A percentile compares a stretch with the other conserved stretches of the same genome.
These are phyloP conservation scores for Cryphonectria carpinicola DNA, from an alignment of 2,329 filamentous ascomycete genomes.

Conservation along the genomic window DNA sequence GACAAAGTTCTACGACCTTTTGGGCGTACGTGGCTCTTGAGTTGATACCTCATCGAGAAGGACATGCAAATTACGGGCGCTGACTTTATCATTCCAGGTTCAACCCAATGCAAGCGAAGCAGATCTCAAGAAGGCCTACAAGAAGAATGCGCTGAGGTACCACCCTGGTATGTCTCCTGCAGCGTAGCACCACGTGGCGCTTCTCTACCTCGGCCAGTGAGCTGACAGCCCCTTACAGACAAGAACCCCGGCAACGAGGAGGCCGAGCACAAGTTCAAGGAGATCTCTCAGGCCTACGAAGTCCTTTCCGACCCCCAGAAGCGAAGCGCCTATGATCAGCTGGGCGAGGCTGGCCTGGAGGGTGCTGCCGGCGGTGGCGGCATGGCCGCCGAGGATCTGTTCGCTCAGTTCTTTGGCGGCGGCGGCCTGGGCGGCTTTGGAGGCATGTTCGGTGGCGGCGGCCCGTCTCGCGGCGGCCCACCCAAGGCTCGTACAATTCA, in stretches of 20 bases:
- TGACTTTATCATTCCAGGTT: constrained; percentile 58
- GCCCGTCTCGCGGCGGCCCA: constrained; percentile 80
- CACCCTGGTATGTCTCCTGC: constrained; percentile 70
- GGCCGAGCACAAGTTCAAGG: constrained; percentile 98
- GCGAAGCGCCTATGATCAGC: constrained; percentile 91
- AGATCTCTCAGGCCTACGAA: constrained; percentile 94
- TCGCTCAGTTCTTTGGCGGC: constrained; percentile 93
- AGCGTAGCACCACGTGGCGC: background rate
- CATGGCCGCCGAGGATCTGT: constrained; percentile 95
- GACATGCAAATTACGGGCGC: background rate
- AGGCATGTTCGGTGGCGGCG: constrained; percentile 77
- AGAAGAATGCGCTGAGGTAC: constrained; percentile 79
- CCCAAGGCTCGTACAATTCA: constrained; percentile 92
- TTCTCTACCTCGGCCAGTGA: background rate
- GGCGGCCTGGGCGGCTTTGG: constrained; percentile 73
- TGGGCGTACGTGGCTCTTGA: constrained; percentile 64
- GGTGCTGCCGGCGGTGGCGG: constrained; percentile 78
- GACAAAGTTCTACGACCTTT: constrained; percentile 76
- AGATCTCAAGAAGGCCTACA: constrained; percentile 91
- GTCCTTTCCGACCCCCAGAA: constrained; percentile 91
- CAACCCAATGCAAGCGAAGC: constrained; percentile 77
- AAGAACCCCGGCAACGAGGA: constrained; percentile 95
- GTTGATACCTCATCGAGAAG: background rate
- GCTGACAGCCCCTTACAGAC: constrained; percentile 59
- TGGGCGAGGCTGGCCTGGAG: constrained; percentile 95